Conservation (phyloP, 371 early-diverging fungal genomes). For the Actinomortierella wolfii region DNA sequence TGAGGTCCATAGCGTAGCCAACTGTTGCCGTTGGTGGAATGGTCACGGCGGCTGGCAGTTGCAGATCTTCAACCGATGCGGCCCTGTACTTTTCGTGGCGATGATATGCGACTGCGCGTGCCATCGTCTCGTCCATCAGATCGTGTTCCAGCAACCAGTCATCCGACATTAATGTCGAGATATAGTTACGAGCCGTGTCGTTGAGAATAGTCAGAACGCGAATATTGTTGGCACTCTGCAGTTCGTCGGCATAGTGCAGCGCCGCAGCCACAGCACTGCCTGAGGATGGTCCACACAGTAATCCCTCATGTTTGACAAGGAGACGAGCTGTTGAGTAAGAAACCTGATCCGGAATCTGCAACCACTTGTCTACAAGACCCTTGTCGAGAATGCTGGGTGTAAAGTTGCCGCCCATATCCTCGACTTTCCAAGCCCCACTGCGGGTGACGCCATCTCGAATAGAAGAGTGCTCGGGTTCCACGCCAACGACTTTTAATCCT, state of each 20-base stretch:
- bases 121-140: conserved; percentile 68
- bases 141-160: conserved; percentile 81
- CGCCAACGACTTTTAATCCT: conserved; percentile 62
- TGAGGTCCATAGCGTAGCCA: conserved; percentile 72
- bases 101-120: conserved; percentile 60
- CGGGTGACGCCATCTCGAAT: conserved; percentile 47
- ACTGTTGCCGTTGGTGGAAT: conserved; percentile 62
- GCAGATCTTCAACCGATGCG: conserved; percentile 85
- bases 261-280: conserved; percentile 79
- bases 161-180: conserved; percentile 70
- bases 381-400: conserved; percentile 63
- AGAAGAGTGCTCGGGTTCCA: conserved; percentile 72
- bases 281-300: conserved; percentile 72
- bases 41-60: conserved; percentile 81
- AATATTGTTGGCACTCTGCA: conserved; percentile 3
- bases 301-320: conserved; percentile 68
- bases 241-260: conserved; percentile 49
- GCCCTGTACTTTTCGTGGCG: conserved; percentile 75
- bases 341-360: conserved; percentile 71
- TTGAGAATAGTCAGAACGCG: conserved; percentile 63
- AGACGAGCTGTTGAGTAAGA: conserved; percentile 77
- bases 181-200: conserved; percentile 74
- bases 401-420: conserved; percentile 77
- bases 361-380: conserved; percentile 70
- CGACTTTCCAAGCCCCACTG: conserved; percentile 70